Evolutionary conservation across 805 yeast genomes (phyloP), one percentile per base, ranked within the genome.

Genomic region (Yarrowia alimentaria): DNA sequence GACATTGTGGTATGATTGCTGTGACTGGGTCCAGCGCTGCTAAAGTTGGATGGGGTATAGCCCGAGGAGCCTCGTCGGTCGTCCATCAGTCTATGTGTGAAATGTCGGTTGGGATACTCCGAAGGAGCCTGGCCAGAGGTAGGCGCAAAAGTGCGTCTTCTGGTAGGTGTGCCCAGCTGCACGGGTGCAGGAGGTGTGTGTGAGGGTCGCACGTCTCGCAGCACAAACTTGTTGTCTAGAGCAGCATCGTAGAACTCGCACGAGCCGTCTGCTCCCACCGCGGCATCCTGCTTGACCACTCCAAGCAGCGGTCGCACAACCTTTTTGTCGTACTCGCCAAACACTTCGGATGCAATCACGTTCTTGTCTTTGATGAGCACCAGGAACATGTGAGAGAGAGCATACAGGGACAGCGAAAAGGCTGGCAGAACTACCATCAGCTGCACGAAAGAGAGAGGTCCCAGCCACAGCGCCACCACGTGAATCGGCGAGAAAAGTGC

Each of bases 291-390:
- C 38, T 72, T 71, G 38, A 69, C 63, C 9, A 72, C 71, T 7
- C 78, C 70, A 2, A 77, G 65, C 45, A 74, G 73, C 3, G 88
- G 89, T 26, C 73, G 73, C 13, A 83, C 82, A 55, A 72, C 77
- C 61, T 85, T 84, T 22, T 72, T 64, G 57, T 81, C 75, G 58
- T 80, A 80, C 58, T 85, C 93, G 28, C 73, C 74, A 54, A 80
- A 68, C 55, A 78, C 76, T 59, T 83, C 87, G 54, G 75, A 76
- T 53, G 73, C 73, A 4, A 85, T 61, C 7, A 83, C 68, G 50
- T 77, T 78, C 55, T 80, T 81, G 64, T 85, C 90, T 33, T 74
- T 67, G 13, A 80, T 52, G 48, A 77, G 67, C 1, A 65, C 68
- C 26, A 75, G 65, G 59, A 77, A 85, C 32, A 70, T 68, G 28